phyloP scores from a whole-genome alignment of 257 asterid genomes.

The Scutellaria barbata region DNA sequence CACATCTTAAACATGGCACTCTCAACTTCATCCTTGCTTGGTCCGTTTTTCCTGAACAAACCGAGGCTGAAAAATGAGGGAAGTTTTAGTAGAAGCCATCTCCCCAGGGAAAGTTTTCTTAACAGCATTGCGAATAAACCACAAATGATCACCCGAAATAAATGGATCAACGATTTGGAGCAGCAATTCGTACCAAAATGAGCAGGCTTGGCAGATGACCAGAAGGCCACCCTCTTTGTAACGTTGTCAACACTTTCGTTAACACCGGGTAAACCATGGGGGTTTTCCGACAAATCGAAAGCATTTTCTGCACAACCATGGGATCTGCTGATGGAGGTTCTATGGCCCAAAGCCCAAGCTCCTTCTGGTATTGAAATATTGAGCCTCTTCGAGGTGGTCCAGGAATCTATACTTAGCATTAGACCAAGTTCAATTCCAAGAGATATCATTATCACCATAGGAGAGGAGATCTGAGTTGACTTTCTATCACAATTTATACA shows the following conservation, averaged over 20 bases:
- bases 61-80: constrained; percentile 78
- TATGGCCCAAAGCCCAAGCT: constrained; percentile 73
- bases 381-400: constrained; percentile 76
- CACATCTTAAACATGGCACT: too few species aligned
- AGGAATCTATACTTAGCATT: constrained; percentile 60
- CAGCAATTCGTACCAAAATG: constrained; percentile 79
- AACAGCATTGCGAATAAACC: constrained; percentile 66
- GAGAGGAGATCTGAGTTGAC: too few species aligned
- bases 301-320: constrained; percentile 69
- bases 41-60: too few species aligned
- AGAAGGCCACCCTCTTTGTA: constrained; percentile 64
- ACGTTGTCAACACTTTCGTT: constrained; percentile 49
- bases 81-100: constrained; percentile 68
- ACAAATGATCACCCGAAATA: constrained; percentile 52
- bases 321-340: constrained; percentile 89
- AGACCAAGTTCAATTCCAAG: background rate
- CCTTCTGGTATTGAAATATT: constrained; percentile 63
- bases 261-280: constrained; percentile 67
- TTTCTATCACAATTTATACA: too few species aligned
- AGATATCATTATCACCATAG: too few species aligned
- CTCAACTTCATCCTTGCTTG: too few species aligned
- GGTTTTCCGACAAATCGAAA: constrained; percentile 57
- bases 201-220: constrained; percentile 78
- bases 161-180: constrained; percentile 54
- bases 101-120: constrained; percentile 52